phyloP scores from a whole-genome alignment of 305 asterid species.

The Fraxinus sp. region DNA sequence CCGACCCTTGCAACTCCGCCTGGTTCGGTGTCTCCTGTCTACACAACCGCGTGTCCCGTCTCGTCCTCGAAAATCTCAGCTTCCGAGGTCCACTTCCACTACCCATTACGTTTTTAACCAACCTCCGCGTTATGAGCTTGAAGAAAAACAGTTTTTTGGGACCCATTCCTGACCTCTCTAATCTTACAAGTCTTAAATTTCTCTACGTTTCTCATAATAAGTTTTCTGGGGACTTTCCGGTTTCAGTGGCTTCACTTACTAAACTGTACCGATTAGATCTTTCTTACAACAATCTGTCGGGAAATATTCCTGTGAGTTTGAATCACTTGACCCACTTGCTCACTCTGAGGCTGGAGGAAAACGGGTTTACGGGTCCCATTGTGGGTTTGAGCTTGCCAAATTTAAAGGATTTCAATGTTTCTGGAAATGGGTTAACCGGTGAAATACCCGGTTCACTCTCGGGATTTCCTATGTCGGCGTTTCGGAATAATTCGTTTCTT shows the following conservation, averaged over 20 bases:
- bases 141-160: conserved; percentile 63
- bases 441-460: conserved; percentile 61
- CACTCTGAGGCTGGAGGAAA: conserved; percentile 65
- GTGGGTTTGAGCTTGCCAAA: conserved; percentile 39
- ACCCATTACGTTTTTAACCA: conserved; percentile 43
- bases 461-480: conserved; percentile 53
- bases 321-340: conserved; percentile 50
- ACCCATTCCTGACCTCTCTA: conserved; percentile 63
- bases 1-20: conserved; percentile 47
- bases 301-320: conserved; percentile 40
- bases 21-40: conserved; percentile 76
- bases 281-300: conserved; percentile 62
- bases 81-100: conserved; percentile 45
- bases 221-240: conserved; percentile 62
- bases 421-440: conserved; percentile 58
- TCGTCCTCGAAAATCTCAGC: conserved; percentile 60
- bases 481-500: conserved; percentile 37
- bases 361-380: conserved; percentile 55
- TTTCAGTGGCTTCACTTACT: conserved; percentile 34
- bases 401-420: conserved; percentile 74
- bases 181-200: conserved; percentile 51
- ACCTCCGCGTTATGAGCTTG: conserved; percentile 73
- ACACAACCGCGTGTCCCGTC: conserved; percentile 57
- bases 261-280: conserved; percentile 76
- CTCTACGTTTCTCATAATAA: conserved; percentile 60